phyloP scores from a whole-genome alignment of 352 stramenopile species.

The Globisporangium iwayamae region DNA sequence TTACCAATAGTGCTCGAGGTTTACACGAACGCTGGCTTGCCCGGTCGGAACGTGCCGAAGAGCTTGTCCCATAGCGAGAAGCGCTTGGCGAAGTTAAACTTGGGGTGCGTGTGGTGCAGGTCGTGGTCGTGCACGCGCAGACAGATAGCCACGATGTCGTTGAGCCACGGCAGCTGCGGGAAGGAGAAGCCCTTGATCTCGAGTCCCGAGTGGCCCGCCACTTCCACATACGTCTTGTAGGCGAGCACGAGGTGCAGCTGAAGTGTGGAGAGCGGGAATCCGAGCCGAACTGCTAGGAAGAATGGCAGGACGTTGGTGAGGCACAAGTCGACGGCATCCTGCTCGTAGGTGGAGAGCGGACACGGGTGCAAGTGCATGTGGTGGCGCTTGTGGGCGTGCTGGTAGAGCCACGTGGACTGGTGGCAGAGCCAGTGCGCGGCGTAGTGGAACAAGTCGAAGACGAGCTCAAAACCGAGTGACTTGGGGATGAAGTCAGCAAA shows the following conservation, averaged over 20 bases:
- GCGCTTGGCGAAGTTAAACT: slow-evolving; percentile 87
- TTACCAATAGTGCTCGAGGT: too few relatives aligned
- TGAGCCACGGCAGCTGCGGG: slow-evolving; percentile 74
- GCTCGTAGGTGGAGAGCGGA: slow-evolving; percentile 81
- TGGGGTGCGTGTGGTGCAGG: slow-evolving; percentile 77
- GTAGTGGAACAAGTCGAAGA: slow-evolving; percentile 89
- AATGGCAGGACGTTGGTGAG: slow-evolving; percentile 81
- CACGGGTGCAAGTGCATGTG: slow-evolving; percentile 76
- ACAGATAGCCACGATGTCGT: slow-evolving; percentile 41
- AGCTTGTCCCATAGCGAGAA: slow-evolving; percentile 87
- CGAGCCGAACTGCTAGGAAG: slow-evolving; percentile 38
- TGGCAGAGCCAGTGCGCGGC: slow-evolving; percentile 71
- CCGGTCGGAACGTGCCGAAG: slow-evolving; percentile 71
- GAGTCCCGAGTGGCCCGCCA: slow-evolving; percentile 77
- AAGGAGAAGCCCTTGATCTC: slow-evolving; percentile 86
- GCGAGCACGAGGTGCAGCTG: slow-evolving; percentile 78
- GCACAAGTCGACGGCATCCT: slow-evolving; percentile 66
- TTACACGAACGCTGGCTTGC: slow-evolving; percentile 6
- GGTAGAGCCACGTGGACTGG: slow-evolving; percentile 62
- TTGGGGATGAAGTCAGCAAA: slow-evolving; percentile 73
- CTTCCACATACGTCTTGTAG: slow-evolving; percentile 90
- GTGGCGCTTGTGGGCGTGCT: slow-evolving; percentile 81
- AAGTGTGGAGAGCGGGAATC: slow-evolving; percentile 39
- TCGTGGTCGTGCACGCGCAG: slow-evolving; percentile 83
- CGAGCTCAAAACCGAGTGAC: slow-evolving; percentile 79